Conservation (phyloP, 768 basidiomycete genomes). For the Auriscalpium orientale region DNA sequence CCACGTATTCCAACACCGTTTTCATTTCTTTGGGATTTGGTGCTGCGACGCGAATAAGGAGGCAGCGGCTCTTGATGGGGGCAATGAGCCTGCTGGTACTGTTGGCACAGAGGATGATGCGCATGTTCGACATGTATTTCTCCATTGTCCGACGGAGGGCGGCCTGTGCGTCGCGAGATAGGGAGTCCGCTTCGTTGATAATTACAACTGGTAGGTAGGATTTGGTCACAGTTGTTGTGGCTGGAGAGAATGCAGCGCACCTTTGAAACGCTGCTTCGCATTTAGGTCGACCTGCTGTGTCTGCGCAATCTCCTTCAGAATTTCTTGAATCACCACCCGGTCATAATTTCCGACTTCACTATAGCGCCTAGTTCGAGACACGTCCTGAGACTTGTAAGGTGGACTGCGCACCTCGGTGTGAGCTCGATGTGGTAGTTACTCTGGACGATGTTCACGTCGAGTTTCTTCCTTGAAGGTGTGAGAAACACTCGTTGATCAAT, state of each 20-base stretch:
- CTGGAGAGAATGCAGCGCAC: slow-evolving; percentile 31
- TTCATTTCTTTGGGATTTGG: slow-evolving; percentile 71
- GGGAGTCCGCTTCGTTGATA: slow-evolving; percentile 94
- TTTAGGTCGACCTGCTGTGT: slow-evolving; percentile 96
- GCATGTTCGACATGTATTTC: slow-evolving; percentile 97
- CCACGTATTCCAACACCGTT: slow-evolving; percentile 67
- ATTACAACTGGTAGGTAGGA: slow-evolving; percentile 64
- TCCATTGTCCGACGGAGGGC: slow-evolving; percentile 98
- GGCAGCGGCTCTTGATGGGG: slow-evolving; percentile 92
- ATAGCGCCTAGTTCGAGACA: background rate
- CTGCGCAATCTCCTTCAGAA: slow-evolving; percentile 97
- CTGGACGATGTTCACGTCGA: slow-evolving; percentile 95
- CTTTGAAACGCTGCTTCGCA: slow-evolving; percentile 96
- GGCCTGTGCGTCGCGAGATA: slow-evolving; percentile 94
- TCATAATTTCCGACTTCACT: slow-evolving; percentile 97
- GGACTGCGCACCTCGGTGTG: slow-evolving; percentile 72
- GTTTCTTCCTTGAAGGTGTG: slow-evolving; percentile 87
- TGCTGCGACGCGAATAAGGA: slow-evolving; percentile 89
- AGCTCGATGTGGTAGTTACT: slow-evolving; percentile 98
- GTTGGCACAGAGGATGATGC: slow-evolving; percentile 93
- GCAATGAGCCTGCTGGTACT: slow-evolving; percentile 94
- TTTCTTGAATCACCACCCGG: slow-evolving; percentile 90
- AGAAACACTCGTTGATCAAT: slow-evolving; percentile 96
- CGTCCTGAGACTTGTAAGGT: background rate
- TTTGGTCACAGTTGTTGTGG: background rate